Percentiles rank a stretch among this genome's conserved stretches.
These are phyloP conservation scores for Epichloe amarillans DNA, from an alignment of 2,329 filamentous ascomycete genomes.

Conservation along the genomic window DNA sequence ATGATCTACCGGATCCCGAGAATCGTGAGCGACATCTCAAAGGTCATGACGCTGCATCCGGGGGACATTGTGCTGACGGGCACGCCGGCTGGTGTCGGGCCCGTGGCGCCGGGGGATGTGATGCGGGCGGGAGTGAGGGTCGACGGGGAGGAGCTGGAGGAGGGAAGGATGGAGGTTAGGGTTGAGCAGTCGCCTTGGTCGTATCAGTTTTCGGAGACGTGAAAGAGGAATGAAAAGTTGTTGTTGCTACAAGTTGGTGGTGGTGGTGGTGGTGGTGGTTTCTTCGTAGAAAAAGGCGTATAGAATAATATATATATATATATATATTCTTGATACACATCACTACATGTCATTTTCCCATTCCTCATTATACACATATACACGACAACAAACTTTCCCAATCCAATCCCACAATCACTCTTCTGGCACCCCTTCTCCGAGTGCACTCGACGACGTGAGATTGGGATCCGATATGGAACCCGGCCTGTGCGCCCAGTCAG, in stretches of 20 bases:
- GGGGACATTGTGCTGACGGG: slow-evolving; percentile 94
- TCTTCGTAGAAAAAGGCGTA: no score
- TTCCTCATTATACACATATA: no score
- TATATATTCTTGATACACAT: no score
- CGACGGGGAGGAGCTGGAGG: slow-evolving; percentile 67
- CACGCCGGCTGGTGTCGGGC: slow-evolving; percentile 89
- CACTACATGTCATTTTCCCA: no score
- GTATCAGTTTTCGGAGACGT: slow-evolving; percentile 68
- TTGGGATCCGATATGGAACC: slow-evolving; percentile 49
- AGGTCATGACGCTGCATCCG: slow-evolving; percentile 84
- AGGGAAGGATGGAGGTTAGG: slow-evolving; percentile 70
- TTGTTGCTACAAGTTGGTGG: not conserved
- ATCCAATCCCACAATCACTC: no score
- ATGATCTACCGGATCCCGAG: slow-evolving; percentile 90
- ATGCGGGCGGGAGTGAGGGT: slow-evolving; percentile 76
- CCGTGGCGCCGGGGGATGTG: slow-evolving; percentile 66
- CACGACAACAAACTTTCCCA: no score
- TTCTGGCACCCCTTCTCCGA: no score
- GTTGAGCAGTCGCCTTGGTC: slow-evolving; percentile 67
- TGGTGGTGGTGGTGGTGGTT: no score
- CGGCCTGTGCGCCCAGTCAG: slow-evolving; percentile 52
- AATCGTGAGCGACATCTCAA: slow-evolving; percentile 80
- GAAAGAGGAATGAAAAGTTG: slow-evolving; percentile 11
- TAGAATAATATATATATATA: no score
- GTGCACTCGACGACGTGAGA: slow-evolving; percentile 10